phyloP scores from a whole-genome alignment of 2,329 filamentous ascomycete species.

The Decorospora gaudefroyi region DNA sequence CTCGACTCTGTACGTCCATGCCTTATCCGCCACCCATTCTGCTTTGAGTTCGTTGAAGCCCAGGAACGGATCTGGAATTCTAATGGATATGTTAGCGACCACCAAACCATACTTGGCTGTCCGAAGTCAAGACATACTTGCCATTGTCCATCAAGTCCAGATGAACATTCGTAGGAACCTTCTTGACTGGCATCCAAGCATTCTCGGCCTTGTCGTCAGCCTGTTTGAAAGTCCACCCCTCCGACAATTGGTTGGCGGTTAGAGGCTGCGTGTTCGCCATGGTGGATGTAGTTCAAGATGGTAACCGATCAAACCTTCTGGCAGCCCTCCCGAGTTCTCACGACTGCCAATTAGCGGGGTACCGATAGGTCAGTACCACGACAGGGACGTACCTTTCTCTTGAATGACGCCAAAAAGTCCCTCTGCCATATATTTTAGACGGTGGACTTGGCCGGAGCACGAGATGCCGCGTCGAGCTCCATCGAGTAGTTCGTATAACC shows the following conservation, averaged over 20 bases:
- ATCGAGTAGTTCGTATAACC: slow-evolving; percentile 32
- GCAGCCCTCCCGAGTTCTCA: slow-evolving; percentile 7
- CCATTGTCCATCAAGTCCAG: slow-evolving; percentile 54
- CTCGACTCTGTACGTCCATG: slow-evolving; percentile 54
- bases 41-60: slow-evolving; percentile 57
- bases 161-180: slow-evolving; percentile 55
- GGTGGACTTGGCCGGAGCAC: slow-evolving; percentile 34
- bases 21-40: slow-evolving; percentile 56
- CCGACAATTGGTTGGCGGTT: slow-evolving; percentile 39
- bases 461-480: slow-evolving; percentile 34
- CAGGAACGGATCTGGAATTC: slow-evolving; percentile 56
- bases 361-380: slow-evolving; percentile 7
- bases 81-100: slow-evolving; percentile 25
- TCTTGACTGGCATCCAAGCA: slow-evolving; percentile 52
- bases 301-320: slow-evolving; percentile 1
- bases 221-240: slow-evolving; percentile 55
- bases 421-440: slow-evolving; percentile 29
- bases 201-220: slow-evolving; percentile 47
- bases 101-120: neutral
- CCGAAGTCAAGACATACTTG: slow-evolving; percentile 43
- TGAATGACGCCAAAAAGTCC: slow-evolving; percentile 9
- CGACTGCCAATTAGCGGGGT: slow-evolving; percentile 15
- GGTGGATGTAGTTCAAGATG: slow-evolving; percentile 7
- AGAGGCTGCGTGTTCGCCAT: slow-evolving; percentile 37
- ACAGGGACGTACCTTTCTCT: slow-evolving; percentile 13